Base-by-base conservation (phyloP, 1,139 yeast species). In the Geotrichum europaeum region DNA sequence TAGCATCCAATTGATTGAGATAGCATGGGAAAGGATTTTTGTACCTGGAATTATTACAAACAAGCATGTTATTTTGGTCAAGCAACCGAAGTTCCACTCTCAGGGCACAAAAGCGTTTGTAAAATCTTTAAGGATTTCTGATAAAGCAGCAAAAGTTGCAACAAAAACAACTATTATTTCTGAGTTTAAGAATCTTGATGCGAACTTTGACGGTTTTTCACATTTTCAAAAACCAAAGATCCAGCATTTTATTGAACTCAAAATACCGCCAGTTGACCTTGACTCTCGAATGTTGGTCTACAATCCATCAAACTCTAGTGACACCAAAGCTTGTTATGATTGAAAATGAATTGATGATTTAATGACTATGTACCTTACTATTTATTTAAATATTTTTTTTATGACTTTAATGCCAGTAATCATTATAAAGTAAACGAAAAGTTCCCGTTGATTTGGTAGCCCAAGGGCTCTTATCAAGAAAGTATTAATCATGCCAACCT, bases 21-120 rank as follows among this genome's bases (percentile, higher is more conserved):
- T 54, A n/a, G 20, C 28, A 9, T 54, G 57, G 57, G 52, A 54
- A 22, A 54, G 36, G 20, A 54, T 54, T 10, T 40, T 45, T 12
- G 36, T 54, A n/a, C 57, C 57, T 1, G 57, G 57, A 22, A 24
- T 47, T 18, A 32, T 49, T 20, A n/a, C 47, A 4, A 43, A 7
- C 36, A 40, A 15, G 18, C 18, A 40, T 18, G 18, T 7, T 7
- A n/a, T 12, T n/a, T n/a, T 40, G 3, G 18, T 15, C 10, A 15
- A 40, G 10, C 47, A 40, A 40, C 20, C 9, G 20, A 40, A 40
- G n/a, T 40, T 9, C 6, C 47, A n/a, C 12, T n/a, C 9, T 15
- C 47, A 47, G 18, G 30, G 52, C 13, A 5, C 51, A 15, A 54
- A 43, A 34, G 47, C n/a, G 5, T 7, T 34, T 12, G 36, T 18